phyloP scores from a whole-genome alignment of 139 green algal genomes.

The Gonium pectorale region DNA sequence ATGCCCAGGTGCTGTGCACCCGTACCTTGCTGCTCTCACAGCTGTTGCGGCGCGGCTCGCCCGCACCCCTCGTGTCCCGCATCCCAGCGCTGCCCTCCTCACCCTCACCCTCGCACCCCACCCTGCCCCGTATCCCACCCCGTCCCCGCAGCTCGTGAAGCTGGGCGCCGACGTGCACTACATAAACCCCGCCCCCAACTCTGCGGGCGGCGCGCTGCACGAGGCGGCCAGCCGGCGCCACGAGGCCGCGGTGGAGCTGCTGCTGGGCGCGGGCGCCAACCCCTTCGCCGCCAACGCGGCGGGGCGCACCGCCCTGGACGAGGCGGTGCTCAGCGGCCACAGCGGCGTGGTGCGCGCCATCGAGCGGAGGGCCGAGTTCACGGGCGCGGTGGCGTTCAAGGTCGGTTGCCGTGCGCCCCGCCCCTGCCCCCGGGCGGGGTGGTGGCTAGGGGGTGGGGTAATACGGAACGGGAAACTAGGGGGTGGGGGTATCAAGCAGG shows the following conservation, averaged over 20 bases:
- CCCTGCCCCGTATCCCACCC: not conserved
- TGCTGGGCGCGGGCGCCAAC: conserved; percentile 21
- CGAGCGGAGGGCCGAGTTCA: conserved; percentile 13
- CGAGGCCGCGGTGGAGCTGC: conserved; percentile 31
- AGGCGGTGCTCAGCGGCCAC: conserved; percentile 26
- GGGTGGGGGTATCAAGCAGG: too few relatives aligned
- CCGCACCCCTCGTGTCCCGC: not conserved
- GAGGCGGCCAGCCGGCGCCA: conserved; percentile 48
- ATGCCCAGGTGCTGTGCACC: not conserved
- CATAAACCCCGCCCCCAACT: conserved; percentile 17
- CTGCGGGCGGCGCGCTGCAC: conserved; percentile 33
- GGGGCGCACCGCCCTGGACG: conserved; percentile 28
- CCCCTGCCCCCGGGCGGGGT: not conserved
- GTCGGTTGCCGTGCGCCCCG: not conserved
- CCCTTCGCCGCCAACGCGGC: conserved; percentile 24
- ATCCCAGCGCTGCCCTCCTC: too few relatives aligned
- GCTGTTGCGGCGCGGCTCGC: not conserved
- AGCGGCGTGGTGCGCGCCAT: conserved; percentile 26
- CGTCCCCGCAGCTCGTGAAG: conserved; percentile 35
- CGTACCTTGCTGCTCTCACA: not conserved
- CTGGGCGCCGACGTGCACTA: conserved; percentile 46
- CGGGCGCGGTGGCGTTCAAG: conserved; percentile 2
- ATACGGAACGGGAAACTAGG: too few relatives aligned
- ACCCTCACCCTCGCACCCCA: not conserved
- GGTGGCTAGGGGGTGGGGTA: too few relatives aligned